Evolutionary conservation across 495 filamentous ascomycete genomes (phyloP).

Genomic region (Neurospora sp.): DNA sequence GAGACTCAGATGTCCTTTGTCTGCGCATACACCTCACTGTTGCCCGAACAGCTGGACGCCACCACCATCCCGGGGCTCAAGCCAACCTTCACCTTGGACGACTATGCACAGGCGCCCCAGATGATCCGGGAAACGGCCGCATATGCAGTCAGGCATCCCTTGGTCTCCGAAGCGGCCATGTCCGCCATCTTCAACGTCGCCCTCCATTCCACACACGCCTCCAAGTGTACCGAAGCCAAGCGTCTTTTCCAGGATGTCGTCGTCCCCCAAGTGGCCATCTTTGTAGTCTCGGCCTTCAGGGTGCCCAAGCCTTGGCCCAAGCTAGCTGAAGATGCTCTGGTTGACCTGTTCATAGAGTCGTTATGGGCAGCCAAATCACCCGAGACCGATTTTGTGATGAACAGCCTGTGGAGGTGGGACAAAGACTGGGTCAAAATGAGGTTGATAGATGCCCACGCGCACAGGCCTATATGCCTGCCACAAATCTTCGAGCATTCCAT

Average conservation of each 20-base stretch:
- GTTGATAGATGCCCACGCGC: constrained; percentile 67
- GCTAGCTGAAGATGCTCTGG: constrained; percentile 44
- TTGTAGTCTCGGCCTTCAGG: constrained; percentile 67
- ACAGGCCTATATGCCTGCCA: constrained; percentile 63
- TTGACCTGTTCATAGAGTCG: constrained; percentile 42
- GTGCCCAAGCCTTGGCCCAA: constrained; percentile 45
- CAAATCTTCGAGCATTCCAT: constrained; percentile 74
- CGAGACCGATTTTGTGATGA: constrained; percentile 72
- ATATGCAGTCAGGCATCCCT: constrained; percentile 68
- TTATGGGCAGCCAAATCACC: constrained; percentile 27
- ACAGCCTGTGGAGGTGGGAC: constrained; percentile 83
- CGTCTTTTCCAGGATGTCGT: constrained; percentile 57
- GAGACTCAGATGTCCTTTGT: constrained; percentile 87
- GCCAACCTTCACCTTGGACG: constrained; percentile 62
- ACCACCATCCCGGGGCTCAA: constrained; percentile 72
- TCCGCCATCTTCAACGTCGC: constrained; percentile 71
- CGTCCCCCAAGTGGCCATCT: constrained; percentile 59
- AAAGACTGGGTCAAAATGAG: constrained; percentile 68
- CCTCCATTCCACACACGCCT: constrained; percentile 53
- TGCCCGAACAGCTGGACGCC: constrained; percentile 64
- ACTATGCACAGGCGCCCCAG: constrained; percentile 63
- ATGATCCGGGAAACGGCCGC: constrained; percentile 60
- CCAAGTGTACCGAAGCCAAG: constrained; percentile 54
- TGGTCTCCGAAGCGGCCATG: constrained; percentile 80
- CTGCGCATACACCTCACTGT: constrained; percentile 62